Evolutionary conservation across 2,329 filamentous ascomycete species (phyloP).

Genomic region (Penicillium sp.): DNA sequence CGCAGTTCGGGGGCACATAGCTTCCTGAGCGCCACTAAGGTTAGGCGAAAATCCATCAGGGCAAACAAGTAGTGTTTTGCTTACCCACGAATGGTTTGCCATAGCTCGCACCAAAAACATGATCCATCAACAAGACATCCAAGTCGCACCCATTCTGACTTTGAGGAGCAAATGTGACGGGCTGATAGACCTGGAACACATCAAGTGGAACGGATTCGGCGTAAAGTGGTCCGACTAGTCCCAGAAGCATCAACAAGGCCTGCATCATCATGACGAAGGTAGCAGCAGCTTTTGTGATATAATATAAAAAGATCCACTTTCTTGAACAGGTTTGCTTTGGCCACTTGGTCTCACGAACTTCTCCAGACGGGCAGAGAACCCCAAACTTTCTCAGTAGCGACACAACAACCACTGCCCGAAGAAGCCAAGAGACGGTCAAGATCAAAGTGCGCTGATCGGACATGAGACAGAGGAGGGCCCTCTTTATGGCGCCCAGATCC

Average conservation of each 20-base stretch:
- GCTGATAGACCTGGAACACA: constrained; percentile 70
- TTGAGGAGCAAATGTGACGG: constrained; percentile 56
- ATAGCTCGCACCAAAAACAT: constrained; percentile 73
- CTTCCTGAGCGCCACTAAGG: constrained; percentile 46
- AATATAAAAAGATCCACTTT: too few relatives aligned
- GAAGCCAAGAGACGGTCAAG: not conserved
- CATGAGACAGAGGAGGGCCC: not conserved
- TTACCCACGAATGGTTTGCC: constrained; percentile 71
- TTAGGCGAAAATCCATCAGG: not conserved
- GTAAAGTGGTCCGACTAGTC: not conserved
- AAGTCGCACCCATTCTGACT: constrained; percentile 24
- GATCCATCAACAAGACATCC: constrained; percentile 64
- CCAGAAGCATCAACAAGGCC: not conserved
- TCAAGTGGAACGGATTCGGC: constrained; percentile 45
- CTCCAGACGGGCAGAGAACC: too few relatives aligned
- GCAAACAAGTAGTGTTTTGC: constrained; percentile 24
- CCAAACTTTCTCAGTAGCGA: too few relatives aligned
- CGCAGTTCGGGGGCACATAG: constrained; percentile 67
- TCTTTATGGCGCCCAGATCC: constrained; percentile 1
- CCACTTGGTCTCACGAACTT: too few relatives aligned
- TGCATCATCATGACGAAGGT: not conserved
- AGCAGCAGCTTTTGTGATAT: too few relatives aligned
- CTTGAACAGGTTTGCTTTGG: too few relatives aligned
- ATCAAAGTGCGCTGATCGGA: not conserved
- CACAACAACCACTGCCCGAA: not conserved